Evolutionary conservation across 106 monocot genomes (phyloP).

Genomic region (Platanthera zijinensis): DNA sequence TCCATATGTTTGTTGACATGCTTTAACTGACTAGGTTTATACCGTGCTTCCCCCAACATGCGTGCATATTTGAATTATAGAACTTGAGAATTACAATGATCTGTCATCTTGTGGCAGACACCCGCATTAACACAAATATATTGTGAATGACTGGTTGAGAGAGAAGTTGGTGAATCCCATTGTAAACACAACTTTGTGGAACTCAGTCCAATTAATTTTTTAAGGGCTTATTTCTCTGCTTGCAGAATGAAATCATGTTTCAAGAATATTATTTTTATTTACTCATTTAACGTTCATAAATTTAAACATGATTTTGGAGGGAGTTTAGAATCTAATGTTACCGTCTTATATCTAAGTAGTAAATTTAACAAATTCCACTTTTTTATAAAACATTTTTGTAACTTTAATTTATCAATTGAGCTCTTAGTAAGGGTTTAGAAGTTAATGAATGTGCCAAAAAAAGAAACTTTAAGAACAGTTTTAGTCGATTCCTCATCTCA

Average conservation of each 20-base stretch:
- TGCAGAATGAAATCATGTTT: too few relatives aligned
- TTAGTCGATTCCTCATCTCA: not conserved
- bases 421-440: too few relatives aligned
- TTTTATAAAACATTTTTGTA: too few relatives aligned
- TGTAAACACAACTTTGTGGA: not conserved
- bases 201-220: not conserved
- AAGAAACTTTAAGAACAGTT: not conserved
- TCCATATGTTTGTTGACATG: not conserved
- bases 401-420: too few relatives aligned
- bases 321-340: too few relatives aligned
- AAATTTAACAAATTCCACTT: too few relatives aligned
- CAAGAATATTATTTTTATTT: too few relatives aligned
- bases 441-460: not conserved
- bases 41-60: not conserved
- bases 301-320: too few relatives aligned
- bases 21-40: not conserved
- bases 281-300: too few relatives aligned
- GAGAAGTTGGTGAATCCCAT: not conserved
- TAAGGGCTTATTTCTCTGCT: not conserved
- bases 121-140: not conserved
- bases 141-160: not conserved
- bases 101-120: not conserved
- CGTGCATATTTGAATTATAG: not conserved
- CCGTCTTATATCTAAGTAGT: too few relatives aligned
- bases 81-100: not conserved